Conservation (phyloP, 2,329 filamentous ascomycete species). For the Pseudocercospora fuligena region DNA sequence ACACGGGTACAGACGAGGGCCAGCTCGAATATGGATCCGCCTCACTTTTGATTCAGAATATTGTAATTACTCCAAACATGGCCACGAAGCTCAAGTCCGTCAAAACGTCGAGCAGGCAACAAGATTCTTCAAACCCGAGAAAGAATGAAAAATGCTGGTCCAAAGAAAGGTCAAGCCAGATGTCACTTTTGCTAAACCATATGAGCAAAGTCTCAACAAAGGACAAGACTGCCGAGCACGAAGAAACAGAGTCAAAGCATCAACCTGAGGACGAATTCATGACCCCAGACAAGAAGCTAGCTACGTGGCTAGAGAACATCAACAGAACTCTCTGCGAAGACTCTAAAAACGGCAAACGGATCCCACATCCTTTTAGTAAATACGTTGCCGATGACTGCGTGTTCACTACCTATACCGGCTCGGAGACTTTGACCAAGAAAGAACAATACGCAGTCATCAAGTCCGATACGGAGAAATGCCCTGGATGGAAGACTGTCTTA, state of each 20-base stretch:
- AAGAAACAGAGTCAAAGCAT: background rate
- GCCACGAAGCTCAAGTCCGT: background rate
- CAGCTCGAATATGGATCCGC: too few species aligned
- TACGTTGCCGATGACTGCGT: background rate
- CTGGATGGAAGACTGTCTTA: background rate
- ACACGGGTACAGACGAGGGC: background rate
- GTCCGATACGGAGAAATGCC: background rate
- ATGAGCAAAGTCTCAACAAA: background rate
- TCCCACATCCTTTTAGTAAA: background rate
- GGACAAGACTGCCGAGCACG: background rate
- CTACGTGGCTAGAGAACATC: background rate
- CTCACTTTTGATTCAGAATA: too few species aligned
- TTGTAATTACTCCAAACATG: background rate
- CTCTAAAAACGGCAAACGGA: background rate
- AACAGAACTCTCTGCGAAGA: background rate
- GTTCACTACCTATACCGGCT: background rate
- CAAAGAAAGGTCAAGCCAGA: background rate
- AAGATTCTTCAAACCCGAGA: background rate
- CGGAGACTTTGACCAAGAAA: background rate
- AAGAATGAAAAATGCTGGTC: background rate
- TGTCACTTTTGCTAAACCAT: background rate
- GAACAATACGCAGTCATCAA: constrained; percentile 1
- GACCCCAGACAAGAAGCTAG: background rate
- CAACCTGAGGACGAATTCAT: background rate
- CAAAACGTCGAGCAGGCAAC: background rate